Base-by-base conservation (phyloP, 495 filamentous ascomycete genomes). In the Penicillium paxilli region DNA sequence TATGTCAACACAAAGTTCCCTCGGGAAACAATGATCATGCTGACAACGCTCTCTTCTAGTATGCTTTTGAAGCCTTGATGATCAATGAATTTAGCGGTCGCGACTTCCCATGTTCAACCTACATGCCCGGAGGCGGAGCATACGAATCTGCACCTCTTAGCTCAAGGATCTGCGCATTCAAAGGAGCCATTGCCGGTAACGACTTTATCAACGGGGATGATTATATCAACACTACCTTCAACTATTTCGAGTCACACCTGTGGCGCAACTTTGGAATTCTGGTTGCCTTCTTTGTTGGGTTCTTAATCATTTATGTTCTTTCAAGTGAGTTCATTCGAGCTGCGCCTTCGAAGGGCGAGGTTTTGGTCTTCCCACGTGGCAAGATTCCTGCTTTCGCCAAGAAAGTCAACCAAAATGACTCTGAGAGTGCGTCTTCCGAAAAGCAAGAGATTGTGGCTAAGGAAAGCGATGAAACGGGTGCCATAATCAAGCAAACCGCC, bases 231-330 rank as follows among this genome's bases (percentile, higher is more conserved):
- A 71, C 71, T 5, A 67, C 79, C 14, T 93, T 80, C 72, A 35
- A 71, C 14, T 92, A 92, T 68, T 80, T 78, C 53, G 63, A 71
- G 37, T 51, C 61, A 5, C 76, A 94, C 70, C 79, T 84, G 38
- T 93, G 89, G 90, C 79, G 92, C 33, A 92, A 96, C 70, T 77
- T 91, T 21, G 91, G 90, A 37, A 90, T 97, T 55, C 65, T 96
- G 45, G 67, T 91, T 28, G 89, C 67, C 1, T 92, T 96, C 69
- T 82, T 89, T 67, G 52, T 87, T 25, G 82, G 81, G 60, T 86
- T 91, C 66, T 72, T 88, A 42, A 50, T 67, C 41, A 69, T 75
- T 14, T 95, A 96, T 61, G 82, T 96, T 17, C 44, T 82, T 17
- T 79, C 81, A 6, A 88, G 87, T 21, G 92, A 97, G 66, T 79